Evolutionary conservation across 1,139 yeast genomes (phyloP).

Genomic region (Entelexis paramagnoliae): DNA sequence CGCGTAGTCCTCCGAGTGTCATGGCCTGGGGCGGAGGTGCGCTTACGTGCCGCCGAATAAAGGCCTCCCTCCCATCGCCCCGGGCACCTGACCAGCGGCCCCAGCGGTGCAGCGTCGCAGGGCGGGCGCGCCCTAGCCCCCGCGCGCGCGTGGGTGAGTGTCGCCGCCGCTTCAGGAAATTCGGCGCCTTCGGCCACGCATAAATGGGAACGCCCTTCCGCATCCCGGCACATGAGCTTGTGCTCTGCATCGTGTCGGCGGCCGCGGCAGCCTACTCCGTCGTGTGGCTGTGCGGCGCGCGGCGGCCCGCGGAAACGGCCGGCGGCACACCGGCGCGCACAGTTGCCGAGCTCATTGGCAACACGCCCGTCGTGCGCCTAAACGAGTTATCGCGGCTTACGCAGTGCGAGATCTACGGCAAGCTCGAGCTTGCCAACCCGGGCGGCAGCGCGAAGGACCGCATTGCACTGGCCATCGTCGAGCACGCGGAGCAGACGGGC

Average conservation of each 20-base stretch:
- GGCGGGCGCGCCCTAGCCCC: no score
- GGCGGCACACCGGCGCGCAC: no score
- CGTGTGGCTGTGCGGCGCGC: not conserved
- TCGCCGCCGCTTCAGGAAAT: no score
- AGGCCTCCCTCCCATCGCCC: no score
- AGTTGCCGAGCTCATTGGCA: slow-evolving; percentile 78
- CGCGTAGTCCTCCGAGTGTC: not conserved
- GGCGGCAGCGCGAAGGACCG: slow-evolving; percentile 96
- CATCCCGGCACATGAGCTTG: not conserved
- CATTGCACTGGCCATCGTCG: slow-evolving; percentile 76
- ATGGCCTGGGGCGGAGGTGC: not conserved
- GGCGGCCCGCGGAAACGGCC: not conserved
- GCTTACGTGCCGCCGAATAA: not conserved
- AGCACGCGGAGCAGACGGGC: slow-evolving; percentile 54
- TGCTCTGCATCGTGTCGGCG: not conserved
- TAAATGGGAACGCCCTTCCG: not conserved
- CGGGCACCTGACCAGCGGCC: no score
- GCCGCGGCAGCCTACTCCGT: not conserved
- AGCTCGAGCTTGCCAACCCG: slow-evolving; percentile 76
- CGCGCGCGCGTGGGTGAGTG: no score
- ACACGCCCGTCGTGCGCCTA: slow-evolving; percentile 77
- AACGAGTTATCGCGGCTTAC: slow-evolving; percentile 63
- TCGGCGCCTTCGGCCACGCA: not conserved
- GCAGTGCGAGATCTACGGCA: slow-evolving; percentile 78
- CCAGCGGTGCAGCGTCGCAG: no score